These are phyloP conservation scores for Tolypocladium nubicola DNA, from an alignment of 2,329 filamentous ascomycete genomes.

Conservation along the genomic window DNA sequence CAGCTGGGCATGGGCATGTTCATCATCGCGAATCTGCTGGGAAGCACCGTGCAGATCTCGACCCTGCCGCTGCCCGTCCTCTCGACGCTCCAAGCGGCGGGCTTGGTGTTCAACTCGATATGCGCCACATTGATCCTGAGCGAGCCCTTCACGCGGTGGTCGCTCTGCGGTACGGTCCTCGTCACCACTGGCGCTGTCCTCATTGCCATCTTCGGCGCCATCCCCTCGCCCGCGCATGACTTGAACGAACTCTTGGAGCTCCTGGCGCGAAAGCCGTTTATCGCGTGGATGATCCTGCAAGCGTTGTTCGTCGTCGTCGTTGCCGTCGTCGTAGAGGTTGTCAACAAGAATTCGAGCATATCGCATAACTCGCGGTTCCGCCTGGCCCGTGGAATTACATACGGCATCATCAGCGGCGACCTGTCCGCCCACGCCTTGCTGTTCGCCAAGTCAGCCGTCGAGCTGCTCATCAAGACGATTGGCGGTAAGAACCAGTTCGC, in stretches of 20 bases:
- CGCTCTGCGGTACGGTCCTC: slow-evolving; percentile 78
- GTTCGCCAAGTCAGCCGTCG: slow-evolving; percentile 92
- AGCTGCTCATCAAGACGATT: slow-evolving; percentile 77
- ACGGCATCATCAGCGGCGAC: slow-evolving; percentile 84
- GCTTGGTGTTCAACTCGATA: slow-evolving; percentile 96
- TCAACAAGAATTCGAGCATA: slow-evolving; percentile 39
- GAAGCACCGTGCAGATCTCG: slow-evolving; percentile 95
- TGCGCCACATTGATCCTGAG: slow-evolving; percentile 87
- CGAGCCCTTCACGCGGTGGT: slow-evolving; percentile 90
- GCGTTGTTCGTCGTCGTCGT: slow-evolving; percentile 61
- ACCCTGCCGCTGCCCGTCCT: slow-evolving; percentile 88
- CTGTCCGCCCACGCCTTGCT: slow-evolving; percentile 88
- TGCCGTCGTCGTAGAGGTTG: slow-evolving; percentile 49
- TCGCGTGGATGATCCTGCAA: slow-evolving; percentile 83
- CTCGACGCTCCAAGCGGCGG: slow-evolving; percentile 89
- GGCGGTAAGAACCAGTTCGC: slow-evolving; percentile 89
- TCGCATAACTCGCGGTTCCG: slow-evolving; percentile 57
- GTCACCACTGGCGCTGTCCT: slow-evolving; percentile 82
- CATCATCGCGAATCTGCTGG: slow-evolving; percentile 84
- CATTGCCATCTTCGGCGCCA: slow-evolving; percentile 88
- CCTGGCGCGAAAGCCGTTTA: slow-evolving; percentile 62
- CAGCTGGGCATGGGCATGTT: slow-evolving; percentile 98
- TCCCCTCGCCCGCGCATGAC: slow-evolving; percentile 85
- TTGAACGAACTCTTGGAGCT: slow-evolving; percentile 71
- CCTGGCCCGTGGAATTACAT: slow-evolving; percentile 71